Conservation (phyloP, 208 protist genomes). For the Wallacemonas rigidus region DNA sequence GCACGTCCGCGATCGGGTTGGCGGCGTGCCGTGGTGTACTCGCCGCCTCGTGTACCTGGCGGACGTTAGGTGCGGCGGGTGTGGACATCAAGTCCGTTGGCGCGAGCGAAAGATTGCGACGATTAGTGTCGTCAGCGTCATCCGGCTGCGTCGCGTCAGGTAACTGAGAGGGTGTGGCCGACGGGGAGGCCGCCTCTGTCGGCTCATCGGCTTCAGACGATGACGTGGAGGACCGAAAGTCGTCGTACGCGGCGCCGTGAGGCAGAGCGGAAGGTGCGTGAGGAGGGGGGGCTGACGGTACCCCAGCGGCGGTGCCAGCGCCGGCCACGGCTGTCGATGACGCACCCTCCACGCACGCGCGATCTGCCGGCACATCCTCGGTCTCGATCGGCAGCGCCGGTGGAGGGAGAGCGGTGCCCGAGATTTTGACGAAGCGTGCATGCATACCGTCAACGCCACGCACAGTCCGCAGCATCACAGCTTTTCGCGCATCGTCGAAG, state of each 20-base stretch:
- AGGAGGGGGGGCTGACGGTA: too few species aligned
- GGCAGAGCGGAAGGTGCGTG: too few species aligned
- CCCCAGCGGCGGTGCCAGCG: background rate
- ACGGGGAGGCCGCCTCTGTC: background rate
- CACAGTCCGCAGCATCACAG: conserved; percentile 28
- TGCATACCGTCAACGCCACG: conserved; percentile 25
- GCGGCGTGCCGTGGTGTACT: too few species aligned
- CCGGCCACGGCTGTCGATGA: too few species aligned
- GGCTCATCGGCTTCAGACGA: conserved; percentile 3
- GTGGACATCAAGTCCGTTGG: background rate
- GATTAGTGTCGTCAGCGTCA: background rate
- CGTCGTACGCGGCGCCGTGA: conserved; percentile 13
- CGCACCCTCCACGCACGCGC: background rate
- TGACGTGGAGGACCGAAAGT: conserved; percentile 14
- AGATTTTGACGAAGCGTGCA: conserved; percentile 34
- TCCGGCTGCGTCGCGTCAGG: background rate
- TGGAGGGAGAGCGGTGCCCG: conserved; percentile 18
- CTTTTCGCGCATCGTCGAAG: conserved; percentile 36
- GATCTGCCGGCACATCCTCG: background rate
- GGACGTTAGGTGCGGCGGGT: too few species aligned
- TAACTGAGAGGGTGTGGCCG: conserved; percentile 12
- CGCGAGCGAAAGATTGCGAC: conserved; percentile 8
- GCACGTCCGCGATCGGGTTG: too few species aligned
- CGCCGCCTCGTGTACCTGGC: too few species aligned
- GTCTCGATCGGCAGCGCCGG: conserved; percentile 23